Evolutionary conservation across 768 basidiomycete species (phyloP).

Genomic region (Peribolospora kevripleyi): DNA sequence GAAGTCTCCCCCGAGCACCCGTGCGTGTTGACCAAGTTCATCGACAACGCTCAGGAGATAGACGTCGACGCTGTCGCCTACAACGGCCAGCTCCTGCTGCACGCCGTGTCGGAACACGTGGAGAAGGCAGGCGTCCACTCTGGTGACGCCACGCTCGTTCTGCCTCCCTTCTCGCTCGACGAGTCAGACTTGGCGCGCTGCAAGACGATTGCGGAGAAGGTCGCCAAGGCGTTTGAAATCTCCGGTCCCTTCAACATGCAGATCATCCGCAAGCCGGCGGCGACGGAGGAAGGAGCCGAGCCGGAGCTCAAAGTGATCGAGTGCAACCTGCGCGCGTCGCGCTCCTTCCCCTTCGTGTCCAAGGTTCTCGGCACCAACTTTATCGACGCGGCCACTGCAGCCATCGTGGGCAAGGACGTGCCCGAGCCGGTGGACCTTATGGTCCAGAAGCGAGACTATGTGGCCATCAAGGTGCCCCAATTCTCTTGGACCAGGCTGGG

Average conservation of each 20-base stretch:
- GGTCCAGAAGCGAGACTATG: slow-evolving; percentile 68
- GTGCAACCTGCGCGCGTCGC: slow-evolving; percentile 90
- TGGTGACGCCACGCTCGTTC: slow-evolving; percentile 88
- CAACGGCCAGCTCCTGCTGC: slow-evolving; percentile 70
- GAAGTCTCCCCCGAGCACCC: slow-evolving; percentile 90
- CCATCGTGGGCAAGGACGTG: slow-evolving; percentile 61
- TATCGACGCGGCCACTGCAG: slow-evolving; percentile 73
- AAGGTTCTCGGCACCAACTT: slow-evolving; percentile 96
- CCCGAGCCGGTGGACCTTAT: slow-evolving; percentile 81
- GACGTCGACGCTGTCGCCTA: slow-evolving; percentile 93
- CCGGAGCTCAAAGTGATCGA: slow-evolving; percentile 86
- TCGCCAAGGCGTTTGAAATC: slow-evolving; percentile 80
- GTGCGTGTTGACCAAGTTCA: slow-evolving; percentile 97
- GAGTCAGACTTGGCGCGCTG: slow-evolving; percentile 57
- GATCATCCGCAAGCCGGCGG: slow-evolving; percentile 59
- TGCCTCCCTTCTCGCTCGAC: slow-evolving; percentile 68
- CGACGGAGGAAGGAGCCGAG: slow-evolving; percentile 25
- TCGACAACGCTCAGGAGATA: slow-evolving; percentile 90
- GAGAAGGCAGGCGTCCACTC: slow-evolving; percentile 98
- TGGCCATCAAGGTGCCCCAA: slow-evolving; percentile 88
- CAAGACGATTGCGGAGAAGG: slow-evolving; percentile 83
- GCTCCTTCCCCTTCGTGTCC: slow-evolving; percentile 97
- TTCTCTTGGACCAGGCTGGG: slow-evolving; percentile 94
- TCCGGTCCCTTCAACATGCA: slow-evolving; percentile 99
- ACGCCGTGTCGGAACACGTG: slow-evolving; percentile 93